Evolutionary conservation across 2,329 filamentous ascomycete genomes (phyloP), one percentile per base, ranked within the genome.

Genomic region (Eutypa lata): DNA sequence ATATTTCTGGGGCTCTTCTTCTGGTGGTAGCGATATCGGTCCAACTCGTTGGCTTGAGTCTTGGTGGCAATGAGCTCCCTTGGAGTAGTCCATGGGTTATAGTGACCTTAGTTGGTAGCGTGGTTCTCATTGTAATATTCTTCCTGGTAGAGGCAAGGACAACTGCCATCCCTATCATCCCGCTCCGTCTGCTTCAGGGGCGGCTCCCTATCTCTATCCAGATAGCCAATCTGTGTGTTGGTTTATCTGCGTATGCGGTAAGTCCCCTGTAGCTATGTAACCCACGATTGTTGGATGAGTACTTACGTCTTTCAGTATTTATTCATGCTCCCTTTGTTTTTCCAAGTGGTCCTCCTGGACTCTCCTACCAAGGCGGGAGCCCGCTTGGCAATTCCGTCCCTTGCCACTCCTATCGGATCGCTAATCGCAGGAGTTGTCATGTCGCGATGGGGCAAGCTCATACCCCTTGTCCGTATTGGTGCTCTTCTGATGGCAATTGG

Each of bases 311-410:
- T 31, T 31, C 43, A 80, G 76, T 82, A 88, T 57, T 73, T 89
- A 16, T 89, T 90, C 71, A 86, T 87, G 62, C 77, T 87, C 0
- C 87, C 87, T 0, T 71, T 90, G 5, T 89, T 87, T 70, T 90
- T 88, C 64, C 85, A 88, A 59, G 82, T 82, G 0, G 83, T 88
- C 7, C 76, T 87, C 2, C 69, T 82, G 2, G 84, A 88, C 54
- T 82, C 82, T 0, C 81, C 87, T 0, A 84, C 85, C 0, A 75
- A 76, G 14, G 86, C 87, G 0, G 86, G 87, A 1, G 77, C 83
- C 6, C 79, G 86, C 1, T 78, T 90, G 7, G 79, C 84, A 0
- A 79, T 85, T 1, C 82, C 86, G 1, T 86, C 84, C 0, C 62
- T 88, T 10, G 83, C 80, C 0, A 79, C 79, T 0, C 83, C 83